These are phyloP conservation scores for Cordyceps pruinosa DNA, from an alignment of 2,329 filamentous ascomycete species.

Conservation along the genomic window DNA sequence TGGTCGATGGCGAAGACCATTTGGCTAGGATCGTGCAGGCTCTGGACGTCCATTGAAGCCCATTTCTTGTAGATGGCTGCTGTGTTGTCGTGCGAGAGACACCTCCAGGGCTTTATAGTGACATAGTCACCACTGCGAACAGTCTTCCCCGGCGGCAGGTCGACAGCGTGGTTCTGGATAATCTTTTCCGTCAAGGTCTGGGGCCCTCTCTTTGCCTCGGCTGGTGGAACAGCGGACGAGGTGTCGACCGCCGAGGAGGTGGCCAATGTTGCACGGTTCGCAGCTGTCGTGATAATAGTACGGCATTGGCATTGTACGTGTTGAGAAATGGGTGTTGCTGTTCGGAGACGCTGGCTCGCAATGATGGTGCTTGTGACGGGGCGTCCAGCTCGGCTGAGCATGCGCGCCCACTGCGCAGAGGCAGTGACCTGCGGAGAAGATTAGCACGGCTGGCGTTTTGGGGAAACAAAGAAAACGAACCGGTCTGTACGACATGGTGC, in stretches of 20 bases:
- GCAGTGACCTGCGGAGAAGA: neutral
- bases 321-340: no score
- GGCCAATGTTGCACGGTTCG: neutral
- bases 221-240: neutral
- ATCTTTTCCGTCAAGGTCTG: conserved; percentile 94
- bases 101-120: conserved; percentile 60
- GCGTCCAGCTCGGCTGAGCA: neutral
- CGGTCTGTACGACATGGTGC: conserved; percentile 5
- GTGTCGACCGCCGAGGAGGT: neutral
- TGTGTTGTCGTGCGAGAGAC: conserved; percentile 84
- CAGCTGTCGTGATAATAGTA: neutral
- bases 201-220: conserved; percentile 28
- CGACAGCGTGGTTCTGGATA: conserved; percentile 74
- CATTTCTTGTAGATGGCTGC: conserved; percentile 71
- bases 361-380: neutral
- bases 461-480: neutral
- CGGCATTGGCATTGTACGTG: neutral
- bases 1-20: conserved; percentile 79
- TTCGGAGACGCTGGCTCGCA: neutral
- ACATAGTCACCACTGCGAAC: conserved; percentile 82
- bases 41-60: conserved; percentile 67
- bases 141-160: conserved; percentile 64
- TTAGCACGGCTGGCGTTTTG: neutral
- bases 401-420: conserved; percentile 3
- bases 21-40: conserved; percentile 64